These are phyloP conservation scores for Xanthoconium stramineum DNA, from an alignment of 768 basidiomycete genomes.

Conservation along the genomic window DNA sequence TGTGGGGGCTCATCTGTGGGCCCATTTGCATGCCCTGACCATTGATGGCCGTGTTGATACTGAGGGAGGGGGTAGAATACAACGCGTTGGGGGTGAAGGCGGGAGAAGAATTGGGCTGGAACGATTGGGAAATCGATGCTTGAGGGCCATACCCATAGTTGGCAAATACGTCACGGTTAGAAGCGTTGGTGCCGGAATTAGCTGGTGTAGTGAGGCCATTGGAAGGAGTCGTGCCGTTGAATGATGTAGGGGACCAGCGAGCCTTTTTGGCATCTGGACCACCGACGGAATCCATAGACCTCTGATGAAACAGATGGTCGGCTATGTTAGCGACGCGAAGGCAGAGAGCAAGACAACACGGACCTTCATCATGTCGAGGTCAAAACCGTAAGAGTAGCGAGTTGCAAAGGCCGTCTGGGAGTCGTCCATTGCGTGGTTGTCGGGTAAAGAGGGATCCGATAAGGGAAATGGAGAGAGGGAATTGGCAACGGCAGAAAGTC, in stretches of 20 bases:
- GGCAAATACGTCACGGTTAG: slow-evolving; percentile 68
- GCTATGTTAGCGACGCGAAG: slow-evolving; percentile 1
- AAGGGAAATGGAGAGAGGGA: slow-evolving; percentile 43
- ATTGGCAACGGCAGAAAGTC: slow-evolving; percentile 48
- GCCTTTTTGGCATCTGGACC: slow-evolving; percentile 88
- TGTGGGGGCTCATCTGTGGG: slow-evolving; percentile 68
- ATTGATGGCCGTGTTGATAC: slow-evolving; percentile 57
- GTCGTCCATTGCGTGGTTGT: slow-evolving; percentile 61
- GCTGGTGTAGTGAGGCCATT: slow-evolving; percentile 36
- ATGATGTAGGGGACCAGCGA: slow-evolving; percentile 77
- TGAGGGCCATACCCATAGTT: slow-evolving; percentile 87
- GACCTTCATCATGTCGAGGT: slow-evolving; percentile 93
- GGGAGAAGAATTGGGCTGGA: slow-evolving; percentile 42
- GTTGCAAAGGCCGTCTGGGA: slow-evolving; percentile 64
- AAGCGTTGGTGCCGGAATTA: slow-evolving; percentile 36
- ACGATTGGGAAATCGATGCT: slow-evolving; percentile 58
- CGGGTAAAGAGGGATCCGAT: slow-evolving; percentile 23
- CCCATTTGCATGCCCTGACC: slow-evolving; percentile 44
- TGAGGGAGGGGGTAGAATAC: slow-evolving; percentile 70
- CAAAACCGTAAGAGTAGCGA: slow-evolving; percentile 75
- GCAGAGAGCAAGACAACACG: slow-evolving; percentile 13
- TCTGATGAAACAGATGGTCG: slow-evolving; percentile 40
- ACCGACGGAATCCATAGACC: slow-evolving; percentile 80
- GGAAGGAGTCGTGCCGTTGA: slow-evolving; percentile 32
- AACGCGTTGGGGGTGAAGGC: slow-evolving; percentile 56